Base-by-base conservation (phyloP, 768 basidiomycete species). In the Suillus variegatus region DNA sequence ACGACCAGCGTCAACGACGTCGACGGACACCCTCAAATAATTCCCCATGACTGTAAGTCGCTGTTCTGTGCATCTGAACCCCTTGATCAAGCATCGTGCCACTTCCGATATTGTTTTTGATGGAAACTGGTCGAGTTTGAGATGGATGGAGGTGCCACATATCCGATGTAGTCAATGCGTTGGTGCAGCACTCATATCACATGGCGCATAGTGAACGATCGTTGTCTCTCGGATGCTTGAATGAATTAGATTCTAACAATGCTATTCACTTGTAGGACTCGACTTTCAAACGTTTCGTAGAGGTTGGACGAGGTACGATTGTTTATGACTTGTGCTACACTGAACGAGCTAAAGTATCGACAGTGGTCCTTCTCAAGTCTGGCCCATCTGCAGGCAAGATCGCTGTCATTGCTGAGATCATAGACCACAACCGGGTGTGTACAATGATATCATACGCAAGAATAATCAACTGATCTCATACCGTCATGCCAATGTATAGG, bases 371-470 rank as follows among this genome's bases (percentile, higher is more conserved):
- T 82, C 86, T 99, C 82, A 93, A 92, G 78, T 79, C 89, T 65
- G 97, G 97, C 64, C 93, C 94, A 64, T 86, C 82, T 65, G 83
- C 88, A 54, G 95, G 95, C 71, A 92, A 90, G 79, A 93, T 97
- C 73, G 97, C 97, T 64, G 91, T 95, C 69, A 96, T 99, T 78
- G 90, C 88, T 60, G 95, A 99, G 80, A 96, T 99, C 80, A 96
- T 99, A 69, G 97, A 99, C 88, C 97, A 99, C 86, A 97, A 95
- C 85, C 89, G 96, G 77, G 97, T 97, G 76, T 67, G 92, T 78
- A 57, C 25, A 13, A 44, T 54, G 28, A n/a, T 28, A 41, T 47
- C 6, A 56, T 49, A 14, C 52, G 3, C 46, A 2, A 41, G 57
- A 40, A 58, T 22, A 10, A 25, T 41, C 1, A n/a, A 6, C 58